phyloP scores from a whole-genome alignment of 495 filamentous ascomycete genomes.

The Penicillium arizonense region DNA sequence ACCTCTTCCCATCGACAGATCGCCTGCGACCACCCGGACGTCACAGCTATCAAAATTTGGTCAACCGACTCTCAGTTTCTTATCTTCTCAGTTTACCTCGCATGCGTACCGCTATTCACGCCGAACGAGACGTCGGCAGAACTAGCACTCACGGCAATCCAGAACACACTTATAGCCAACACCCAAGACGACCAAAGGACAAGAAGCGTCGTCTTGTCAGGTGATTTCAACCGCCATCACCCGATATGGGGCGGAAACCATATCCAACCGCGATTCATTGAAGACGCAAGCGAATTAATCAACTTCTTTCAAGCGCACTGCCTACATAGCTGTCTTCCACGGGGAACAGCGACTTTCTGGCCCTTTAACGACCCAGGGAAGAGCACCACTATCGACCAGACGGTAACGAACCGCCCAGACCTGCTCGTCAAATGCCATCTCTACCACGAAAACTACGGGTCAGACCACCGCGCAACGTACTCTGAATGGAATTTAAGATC shows the following conservation, averaged over 20 bases:
- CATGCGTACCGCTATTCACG: slow-evolving; percentile 3
- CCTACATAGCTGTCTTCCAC: slow-evolving; percentile 12
- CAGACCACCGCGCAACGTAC: slow-evolving; percentile 17
- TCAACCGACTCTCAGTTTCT: slow-evolving; percentile 20
- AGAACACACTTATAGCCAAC: slow-evolving; percentile 14
- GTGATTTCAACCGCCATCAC: slow-evolving; percentile 28
- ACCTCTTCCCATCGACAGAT: slow-evolving; percentile 25
- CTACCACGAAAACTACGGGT: slow-evolving; percentile 22
- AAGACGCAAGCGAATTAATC: slow-evolving; percentile 18
- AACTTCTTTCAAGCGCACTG: slow-evolving; percentile 13
- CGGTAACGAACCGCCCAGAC: slow-evolving; percentile 11
- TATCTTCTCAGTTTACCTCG: slow-evolving; percentile 24
- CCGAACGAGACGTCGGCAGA: background rate
- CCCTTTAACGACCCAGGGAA: slow-evolving; percentile 14
- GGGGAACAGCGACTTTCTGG: slow-evolving; percentile 16
- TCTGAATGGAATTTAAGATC: slow-evolving; percentile 20
- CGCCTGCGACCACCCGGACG: slow-evolving; percentile 23
- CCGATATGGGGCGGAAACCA: slow-evolving; percentile 18
- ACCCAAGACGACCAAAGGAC: background rate
- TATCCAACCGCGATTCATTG: slow-evolving; percentile 11
- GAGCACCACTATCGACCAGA: slow-evolving; percentile 19
- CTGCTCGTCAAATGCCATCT: slow-evolving; percentile 17
- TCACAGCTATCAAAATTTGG: slow-evolving; percentile 24
- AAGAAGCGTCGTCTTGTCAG: slow-evolving; percentile 19
- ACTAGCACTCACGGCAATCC: slow-evolving; percentile 14